Base-by-base conservation (phyloP, 345 rosid genomes). In the Viola odorata region DNA sequence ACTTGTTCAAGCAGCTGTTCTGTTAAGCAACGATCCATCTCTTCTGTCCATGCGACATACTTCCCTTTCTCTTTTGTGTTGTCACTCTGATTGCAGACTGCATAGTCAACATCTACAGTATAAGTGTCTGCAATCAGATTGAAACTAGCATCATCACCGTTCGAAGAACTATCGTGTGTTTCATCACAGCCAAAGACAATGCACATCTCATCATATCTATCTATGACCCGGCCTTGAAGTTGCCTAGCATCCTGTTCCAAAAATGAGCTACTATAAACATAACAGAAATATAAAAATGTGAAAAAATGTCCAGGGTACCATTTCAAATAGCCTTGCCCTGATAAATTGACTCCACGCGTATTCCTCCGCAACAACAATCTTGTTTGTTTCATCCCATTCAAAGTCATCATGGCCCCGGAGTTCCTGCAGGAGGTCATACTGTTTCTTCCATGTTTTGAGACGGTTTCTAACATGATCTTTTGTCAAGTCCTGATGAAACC, bases 361-460 rank as follows among this genome's bases (percentile, higher is more conserved):
- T 36, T 59, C 64, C 51, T 14, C 52, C n/a, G 70, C 70, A 8
- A 49, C 53, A 52, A 58, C 39, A 58, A 58, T 52, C 57, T 60
- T 52, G 5, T 36, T 58, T 8, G 47, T 3, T 11, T 44, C 47
- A 44, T 44, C 47, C 47, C 47, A 44, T 6, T 44, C 47, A 66
- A 58, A 66, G 50, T 58, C 64, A 15, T 61, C 32, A 9, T 66
- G 57, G 8, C 41, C 52, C 45, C 50, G 58, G 11, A 66, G 42
- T 38, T 51, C 58, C 47, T 59, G 58, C 16, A 66, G 53, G 41
- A 66, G 50, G 13, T 41, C 64, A 37, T 50, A 58, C 37, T 58
- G 70, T 42, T 66, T 66, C 53, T 66, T 66, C 70, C 59, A 66
- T n/a, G 64, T 58, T 40, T 44, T 51, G 17, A 66, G 70, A 52